Base-by-base conservation (phyloP, 352 stramenopile species). In the Phytophthora boehmeriae region DNA sequence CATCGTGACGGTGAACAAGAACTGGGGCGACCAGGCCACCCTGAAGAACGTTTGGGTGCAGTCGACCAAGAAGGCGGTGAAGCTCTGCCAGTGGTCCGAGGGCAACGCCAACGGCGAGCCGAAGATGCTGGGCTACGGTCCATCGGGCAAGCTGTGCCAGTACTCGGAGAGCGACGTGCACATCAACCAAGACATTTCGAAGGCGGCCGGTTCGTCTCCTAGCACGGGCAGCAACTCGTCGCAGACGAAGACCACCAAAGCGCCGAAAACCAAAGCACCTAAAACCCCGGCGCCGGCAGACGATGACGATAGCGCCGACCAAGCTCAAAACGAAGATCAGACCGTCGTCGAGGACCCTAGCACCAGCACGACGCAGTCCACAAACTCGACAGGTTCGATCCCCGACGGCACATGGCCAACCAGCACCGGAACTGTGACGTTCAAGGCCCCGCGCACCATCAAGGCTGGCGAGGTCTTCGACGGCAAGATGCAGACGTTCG, bases 401-500 rank as follows among this genome's bases (percentile, higher is more conserved):
- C 57, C 57, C 10, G 57, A 65, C 23, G 56, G 56, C 47, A 58
- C 56, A 5, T 64, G 56, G 56, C 47, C 56, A 22, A 11, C 55
- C 14, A 57, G 50, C 59, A 61, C 42, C 1, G 59, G 59, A 5
- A 47, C 23, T 11, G 43, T 59, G 8, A 50, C 57, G 30, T 68
- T 54, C 58, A 22, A 38, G 6, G 63, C 59, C 32, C 54, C 74
- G 2, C 59, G 66, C 23, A 61, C 71, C 22, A 60, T 81, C 30
- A 61, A 72, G 19, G 66, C 72, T 13, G 75, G 69, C 6, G 63
- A 63, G 38, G 45, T 63, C 1, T 63, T 63, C 19, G 55, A 63
- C 38, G 55, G 55, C 17, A 57, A 63, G 32, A 81, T 79, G 68
- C 70, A 87, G 66, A 89, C 73, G 0, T 89, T 84, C 66, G 72